These are phyloP conservation scores for Oryza coarctata DNA, from an alignment of 176 grass and related monocot species.

Conservation along the genomic window DNA sequence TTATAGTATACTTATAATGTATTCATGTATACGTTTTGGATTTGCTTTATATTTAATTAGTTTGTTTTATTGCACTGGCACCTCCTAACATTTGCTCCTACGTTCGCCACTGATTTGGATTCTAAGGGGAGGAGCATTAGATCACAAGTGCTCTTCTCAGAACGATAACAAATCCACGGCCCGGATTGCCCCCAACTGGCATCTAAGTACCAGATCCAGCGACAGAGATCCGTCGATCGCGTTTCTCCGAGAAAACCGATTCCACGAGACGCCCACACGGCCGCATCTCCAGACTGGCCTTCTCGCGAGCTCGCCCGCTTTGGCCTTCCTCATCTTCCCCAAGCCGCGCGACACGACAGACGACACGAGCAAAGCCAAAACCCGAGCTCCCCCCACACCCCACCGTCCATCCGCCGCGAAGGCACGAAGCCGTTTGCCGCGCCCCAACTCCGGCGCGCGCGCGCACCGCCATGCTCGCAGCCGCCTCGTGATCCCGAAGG, in stretches of 20 bases:
- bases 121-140: too few relatives aligned
- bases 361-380: neutral
- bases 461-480: conserved; percentile 16
- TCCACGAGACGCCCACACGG: neutral
- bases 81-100: too few relatives aligned
- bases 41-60: too few relatives aligned
- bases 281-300: neutral
- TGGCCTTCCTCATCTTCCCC: neutral
- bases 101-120: too few relatives aligned
- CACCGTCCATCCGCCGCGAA: neutral
- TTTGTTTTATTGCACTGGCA: too few relatives aligned
- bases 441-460: conserved; percentile 1
- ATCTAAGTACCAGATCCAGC: neutral
- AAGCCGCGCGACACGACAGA: too few relatives aligned
- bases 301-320: neutral
- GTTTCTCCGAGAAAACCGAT: neutral
- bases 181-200: neutral
- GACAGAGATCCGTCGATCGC: neutral
- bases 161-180: neutral
- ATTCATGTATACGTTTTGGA: too few relatives aligned
- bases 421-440: neutral
- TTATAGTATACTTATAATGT: too few relatives aligned
- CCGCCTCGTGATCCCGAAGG: conserved; percentile 26
- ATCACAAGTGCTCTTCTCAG: too few relatives aligned
- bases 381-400: neutral